Evolutionary conservation across 2,329 filamentous ascomycete genomes (phyloP).

Genomic region (Xylaria sp.): DNA sequence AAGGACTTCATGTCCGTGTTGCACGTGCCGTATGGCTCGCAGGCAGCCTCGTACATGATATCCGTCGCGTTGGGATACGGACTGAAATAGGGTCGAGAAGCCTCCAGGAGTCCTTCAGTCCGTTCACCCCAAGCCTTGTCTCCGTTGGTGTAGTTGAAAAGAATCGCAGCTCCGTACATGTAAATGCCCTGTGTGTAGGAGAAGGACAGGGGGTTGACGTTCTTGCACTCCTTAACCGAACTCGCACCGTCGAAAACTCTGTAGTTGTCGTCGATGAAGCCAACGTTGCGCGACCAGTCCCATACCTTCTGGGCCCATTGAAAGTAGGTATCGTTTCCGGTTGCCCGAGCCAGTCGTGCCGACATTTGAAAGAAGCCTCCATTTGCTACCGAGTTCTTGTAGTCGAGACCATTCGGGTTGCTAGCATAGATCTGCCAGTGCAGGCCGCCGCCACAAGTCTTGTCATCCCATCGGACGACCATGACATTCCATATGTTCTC

Average conservation of each 20-base stretch:
- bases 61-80: conserved; percentile 48
- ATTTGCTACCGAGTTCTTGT: conserved; percentile 79
- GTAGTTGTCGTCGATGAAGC: conserved; percentile 51
- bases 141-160: conserved; percentile 55
- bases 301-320: conserved; percentile 64
- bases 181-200: conserved; percentile 62
- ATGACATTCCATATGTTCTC: conserved; percentile 70
- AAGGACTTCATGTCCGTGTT: conserved; percentile 61
- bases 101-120: conserved; percentile 47
- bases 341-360: conserved; percentile 66
- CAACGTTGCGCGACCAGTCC: conserved; percentile 56
- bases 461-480: conserved; percentile 62
- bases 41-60: conserved; percentile 63
- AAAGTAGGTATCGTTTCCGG: conserved; percentile 58
- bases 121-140: conserved; percentile 50
- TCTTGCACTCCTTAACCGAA: conserved; percentile 48
- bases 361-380: conserved; percentile 79
- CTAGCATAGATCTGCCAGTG: conserved; percentile 75
- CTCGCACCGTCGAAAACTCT: conserved; percentile 60
- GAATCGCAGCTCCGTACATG: conserved; percentile 57
- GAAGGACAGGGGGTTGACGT: conserved; percentile 52
- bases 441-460: conserved; percentile 64
- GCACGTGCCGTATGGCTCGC: conserved; percentile 54
- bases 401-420: conserved; percentile 69
- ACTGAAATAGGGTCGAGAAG: conserved; percentile 45